Evolutionary conservation across 768 basidiomycete genomes (phyloP).

Genomic region (Mycena floridula): DNA sequence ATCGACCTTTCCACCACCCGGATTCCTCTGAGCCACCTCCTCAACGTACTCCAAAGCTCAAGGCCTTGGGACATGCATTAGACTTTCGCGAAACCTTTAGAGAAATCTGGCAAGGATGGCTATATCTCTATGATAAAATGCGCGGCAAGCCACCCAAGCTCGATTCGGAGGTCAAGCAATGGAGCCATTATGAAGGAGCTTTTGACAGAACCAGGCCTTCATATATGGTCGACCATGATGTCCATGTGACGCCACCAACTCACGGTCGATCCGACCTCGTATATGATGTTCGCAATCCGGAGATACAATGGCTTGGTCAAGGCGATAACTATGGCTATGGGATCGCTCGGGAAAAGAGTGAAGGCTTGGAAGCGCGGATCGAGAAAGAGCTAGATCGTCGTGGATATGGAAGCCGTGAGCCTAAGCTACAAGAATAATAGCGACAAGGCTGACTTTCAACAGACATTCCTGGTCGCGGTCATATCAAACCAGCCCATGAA

Average conservation of each 20-base stretch:
- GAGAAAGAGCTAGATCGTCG: slow-evolving; percentile 44
- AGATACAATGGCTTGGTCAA: slow-evolving; percentile 46
- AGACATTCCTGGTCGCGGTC: slow-evolving; percentile 18
- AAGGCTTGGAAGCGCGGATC: slow-evolving; percentile 45
- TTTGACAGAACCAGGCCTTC: slow-evolving; percentile 33
- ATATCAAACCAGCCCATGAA: slow-evolving; percentile 12
- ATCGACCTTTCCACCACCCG: slow-evolving; percentile 29
- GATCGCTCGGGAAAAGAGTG: slow-evolving; percentile 42
- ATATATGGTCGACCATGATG: slow-evolving; percentile 2
- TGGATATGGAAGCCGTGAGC: slow-evolving; percentile 37
- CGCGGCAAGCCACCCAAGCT: slow-evolving; percentile 49
- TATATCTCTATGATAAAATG: slow-evolving; percentile 52
- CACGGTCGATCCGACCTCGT: background rate
- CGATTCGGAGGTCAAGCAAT: slow-evolving; percentile 35
- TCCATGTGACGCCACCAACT: too few species aligned
- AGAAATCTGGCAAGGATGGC: slow-evolving; percentile 50
- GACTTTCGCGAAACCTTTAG: slow-evolving; percentile 65
- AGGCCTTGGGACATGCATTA: slow-evolving; percentile 56
- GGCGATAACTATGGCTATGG: slow-evolving; percentile 43
- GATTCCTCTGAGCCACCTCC: slow-evolving; percentile 24
- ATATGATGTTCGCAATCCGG: slow-evolving; percentile 17
- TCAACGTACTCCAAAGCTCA: slow-evolving; percentile 44
- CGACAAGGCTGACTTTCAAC: background rate
- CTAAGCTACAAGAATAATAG: background rate
- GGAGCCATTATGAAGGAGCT: slow-evolving; percentile 35